A percentile compares a stretch with the other conserved stretches of the same genome.
phyloP scores from a whole-genome alignment of 2,329 filamentous ascomycete species.

The Fusarium paranaense region DNA sequence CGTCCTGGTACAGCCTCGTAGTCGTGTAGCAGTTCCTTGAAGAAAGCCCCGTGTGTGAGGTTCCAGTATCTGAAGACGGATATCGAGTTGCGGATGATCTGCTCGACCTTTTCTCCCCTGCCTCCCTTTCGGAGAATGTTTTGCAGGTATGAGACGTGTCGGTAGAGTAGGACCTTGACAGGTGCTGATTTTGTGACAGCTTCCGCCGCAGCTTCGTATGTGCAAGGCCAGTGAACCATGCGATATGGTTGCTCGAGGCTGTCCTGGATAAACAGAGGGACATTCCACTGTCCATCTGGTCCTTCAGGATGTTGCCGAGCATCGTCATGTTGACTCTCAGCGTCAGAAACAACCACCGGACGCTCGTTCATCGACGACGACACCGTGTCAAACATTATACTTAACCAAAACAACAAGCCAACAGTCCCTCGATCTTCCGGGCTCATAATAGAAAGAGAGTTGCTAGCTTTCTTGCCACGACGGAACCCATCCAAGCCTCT shows the following conservation, averaged over 20 bases:
- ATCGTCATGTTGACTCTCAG: slow-evolving; percentile 52
- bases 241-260: slow-evolving; percentile 35
- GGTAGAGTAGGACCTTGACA: slow-evolving; percentile 68
- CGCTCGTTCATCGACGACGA: slow-evolving; percentile 63
- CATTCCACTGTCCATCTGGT: slow-evolving; percentile 35
- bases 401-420: slow-evolving; percentile 67
- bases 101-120: slow-evolving; percentile 55
- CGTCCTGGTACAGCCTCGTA: slow-evolving; percentile 62
- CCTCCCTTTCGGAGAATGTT: slow-evolving; percentile 57
- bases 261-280: slow-evolving; percentile 42
- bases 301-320: slow-evolving; percentile 27
- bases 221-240: slow-evolving; percentile 62
- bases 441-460: slow-evolving; percentile 12
- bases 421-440: slow-evolving; percentile 56
- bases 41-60: slow-evolving; percentile 61
- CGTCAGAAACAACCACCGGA: slow-evolving; percentile 51
- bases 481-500: slow-evolving; percentile 21
- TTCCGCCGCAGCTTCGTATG: slow-evolving; percentile 61
- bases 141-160: slow-evolving; percentile 64
- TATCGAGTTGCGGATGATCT: slow-evolving; percentile 59
- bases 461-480: neutral
- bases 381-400: slow-evolving; percentile 69
- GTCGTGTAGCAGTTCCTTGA: slow-evolving; percentile 60
- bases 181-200: slow-evolving; percentile 64
- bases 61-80: slow-evolving; percentile 67